A percentile compares a stretch with the other conserved stretches of the same genome.
phyloP scores from a whole-genome alignment of 306 rosid species.

The Cucurbita ficifolia region DNA sequence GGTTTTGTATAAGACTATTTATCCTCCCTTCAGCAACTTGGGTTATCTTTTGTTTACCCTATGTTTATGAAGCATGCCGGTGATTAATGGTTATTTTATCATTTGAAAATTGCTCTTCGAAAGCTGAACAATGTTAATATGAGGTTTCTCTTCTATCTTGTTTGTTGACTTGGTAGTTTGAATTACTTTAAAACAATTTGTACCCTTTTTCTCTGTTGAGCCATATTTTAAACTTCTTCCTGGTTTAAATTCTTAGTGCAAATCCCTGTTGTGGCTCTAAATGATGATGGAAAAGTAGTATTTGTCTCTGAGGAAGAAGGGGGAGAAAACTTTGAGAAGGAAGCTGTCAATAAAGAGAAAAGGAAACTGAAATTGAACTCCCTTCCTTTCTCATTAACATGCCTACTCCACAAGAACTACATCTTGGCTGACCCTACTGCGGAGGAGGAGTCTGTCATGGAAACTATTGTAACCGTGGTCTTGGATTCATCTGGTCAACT shows the following conservation, averaged over 20 bases:
- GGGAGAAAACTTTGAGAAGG: conserved; percentile 30
- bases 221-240: background rate
- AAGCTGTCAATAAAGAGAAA: conserved; percentile 53
- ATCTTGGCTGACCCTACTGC: conserved; percentile 78
- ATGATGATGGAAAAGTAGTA: conserved; percentile 63
- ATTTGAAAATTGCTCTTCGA: background rate
- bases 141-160: background rate
- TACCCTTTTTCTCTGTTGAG: background rate
- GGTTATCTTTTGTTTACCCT: background rate
- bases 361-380: conserved; percentile 53
- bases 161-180: background rate
- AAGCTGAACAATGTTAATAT: background rate
- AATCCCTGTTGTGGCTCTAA: conserved; percentile 61
- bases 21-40: background rate
- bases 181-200: background rate
- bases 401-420: conserved; percentile 68
- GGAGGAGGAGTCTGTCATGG: conserved; percentile 82
- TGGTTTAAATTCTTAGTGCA: conserved; percentile 36
- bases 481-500: conserved; percentile 63
- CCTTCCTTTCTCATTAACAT: conserved; percentile 65
- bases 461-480: conserved; percentile 65
- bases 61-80: background rate
- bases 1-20: background rate
- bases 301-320: conserved; percentile 43
- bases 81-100: background rate